Base-by-base conservation (phyloP, 2,329 filamentous ascomycete species). In the Emmonsiellopsis sp. region DNA sequence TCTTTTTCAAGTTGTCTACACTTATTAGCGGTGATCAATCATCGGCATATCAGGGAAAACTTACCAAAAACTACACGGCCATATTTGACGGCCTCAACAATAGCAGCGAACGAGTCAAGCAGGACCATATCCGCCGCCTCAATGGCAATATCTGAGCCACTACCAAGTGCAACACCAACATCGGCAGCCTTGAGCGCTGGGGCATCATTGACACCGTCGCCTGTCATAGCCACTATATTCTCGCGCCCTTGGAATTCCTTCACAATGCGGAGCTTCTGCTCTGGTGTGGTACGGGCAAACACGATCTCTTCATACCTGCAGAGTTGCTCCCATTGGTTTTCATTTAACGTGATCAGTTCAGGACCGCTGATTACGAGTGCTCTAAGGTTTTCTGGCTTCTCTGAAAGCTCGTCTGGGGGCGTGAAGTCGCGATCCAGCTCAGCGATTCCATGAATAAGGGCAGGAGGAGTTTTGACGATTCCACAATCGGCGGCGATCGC, bases 231-330 rank as follows among this genome's bases (percentile, higher is more conserved):
- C 5, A 83, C 79, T 34, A 80, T 78, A 42, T 81, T 73, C 5
- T 79, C 75, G 7, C 79, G 74, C 0, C 75, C 69, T 63, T 88
- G 86, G 56, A 89, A 84, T 65, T 87, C 85, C 32, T 80, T 80
- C n/a, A 91, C 86, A 56, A 90, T 90, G 35, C 85, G 82, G 6
- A 90, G 78, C 65, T 91, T 91, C 64, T 90, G 86, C 62, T 90
- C 86, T 0, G 86, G 86, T 0, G 86, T 89, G 0, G 86, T 90
- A 10, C 85, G 77, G 0, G 86, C 83, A 64, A 90, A 89, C 10
- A 90, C 84, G 38, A 90, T 84, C 62, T 89, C 86, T 30, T 82
- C 75, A 59, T 89, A 90, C 7, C 71, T 63, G 32, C 77, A 76
- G 1, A 91, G 74, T 34, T 76, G 74, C 54, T 83, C 76, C 86